Percentiles rank a stretch among this genome's conserved stretches.
Evolutionary conservation across 495 filamentous ascomycete genomes (phyloP).

Genomic region (Neurospora sp.): DNA sequence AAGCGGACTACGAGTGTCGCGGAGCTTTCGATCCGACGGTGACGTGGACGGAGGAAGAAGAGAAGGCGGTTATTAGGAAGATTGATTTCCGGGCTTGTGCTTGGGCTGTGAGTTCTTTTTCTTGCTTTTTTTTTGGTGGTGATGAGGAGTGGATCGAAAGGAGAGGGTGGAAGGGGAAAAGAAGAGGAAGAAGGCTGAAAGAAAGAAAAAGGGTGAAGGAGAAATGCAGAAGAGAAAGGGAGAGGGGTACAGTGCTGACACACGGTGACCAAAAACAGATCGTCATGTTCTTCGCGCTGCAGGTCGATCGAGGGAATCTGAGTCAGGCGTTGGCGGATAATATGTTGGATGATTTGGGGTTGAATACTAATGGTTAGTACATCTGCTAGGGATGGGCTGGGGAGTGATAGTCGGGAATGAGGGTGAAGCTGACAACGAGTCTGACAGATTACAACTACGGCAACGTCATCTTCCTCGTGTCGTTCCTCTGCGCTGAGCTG

Average conservation of each 20-base stretch:
- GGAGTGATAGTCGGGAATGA: too few species aligned
- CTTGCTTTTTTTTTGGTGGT: too few species aligned
- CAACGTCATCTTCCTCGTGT: slow-evolving; percentile 60
- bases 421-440: not conserved
- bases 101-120: slow-evolving; percentile 23
- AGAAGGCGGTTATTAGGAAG: slow-evolving; percentile 40
- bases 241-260: too few species aligned
- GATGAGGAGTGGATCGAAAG: too few species aligned
- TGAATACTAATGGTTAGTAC: slow-evolving; percentile 41
- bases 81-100: slow-evolving; percentile 39
- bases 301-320: slow-evolving; percentile 49
- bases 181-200: too few species aligned
- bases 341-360: slow-evolving; percentile 40
- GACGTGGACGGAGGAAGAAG: slow-evolving; percentile 44
- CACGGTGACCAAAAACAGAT: slow-evolving; percentile 8
- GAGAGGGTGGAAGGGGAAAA: too few species aligned
- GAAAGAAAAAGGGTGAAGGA: too few species aligned
- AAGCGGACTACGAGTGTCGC: slow-evolving; percentile 38
- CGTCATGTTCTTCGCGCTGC: slow-evolving; percentile 45
- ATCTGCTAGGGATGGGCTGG: not conserved
- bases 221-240: too few species aligned
- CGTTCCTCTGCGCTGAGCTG: slow-evolving; percentile 59
- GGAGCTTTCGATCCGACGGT: slow-evolving; percentile 42
- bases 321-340: slow-evolving; percentile 46
- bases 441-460: slow-evolving; percentile 56